A percentile compares a stretch with the other conserved stretches of the same genome.
Conservation (phyloP, 257 asterid genomes). For the Gentiana straminea region DNA sequence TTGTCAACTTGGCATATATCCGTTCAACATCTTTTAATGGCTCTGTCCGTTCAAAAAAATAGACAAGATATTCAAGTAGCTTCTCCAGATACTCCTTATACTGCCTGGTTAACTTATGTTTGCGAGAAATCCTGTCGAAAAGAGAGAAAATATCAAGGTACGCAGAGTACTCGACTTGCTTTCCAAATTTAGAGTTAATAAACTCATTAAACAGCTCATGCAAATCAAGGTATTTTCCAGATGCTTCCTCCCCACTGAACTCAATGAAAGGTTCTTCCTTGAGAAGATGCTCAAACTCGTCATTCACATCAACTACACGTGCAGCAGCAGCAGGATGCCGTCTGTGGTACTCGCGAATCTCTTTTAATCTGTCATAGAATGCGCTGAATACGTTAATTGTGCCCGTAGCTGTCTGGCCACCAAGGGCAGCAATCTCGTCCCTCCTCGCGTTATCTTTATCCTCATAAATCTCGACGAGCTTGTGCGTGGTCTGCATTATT, state of each 20-base stretch:
- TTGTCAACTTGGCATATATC: conserved; percentile 63
- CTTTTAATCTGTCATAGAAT: conserved; percentile 84
- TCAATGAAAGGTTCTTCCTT: conserved; percentile 82
- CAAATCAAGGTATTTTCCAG: conserved; percentile 90
- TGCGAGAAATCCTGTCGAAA: conserved; percentile 46
- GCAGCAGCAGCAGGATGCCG: conserved; percentile 62
- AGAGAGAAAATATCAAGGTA: conserved; percentile 71
- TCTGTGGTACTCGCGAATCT: conserved; percentile 94
- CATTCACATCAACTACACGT: conserved; percentile 65
- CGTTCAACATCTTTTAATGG: conserved; percentile 89
- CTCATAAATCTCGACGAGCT: conserved; percentile 73
- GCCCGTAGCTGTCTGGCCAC: conserved; percentile 78
- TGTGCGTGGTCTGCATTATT: conserved; percentile 52
- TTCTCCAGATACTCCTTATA: conserved; percentile 69
- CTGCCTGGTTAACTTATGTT: conserved; percentile 68
- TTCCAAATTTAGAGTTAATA: conserved; percentile 80
- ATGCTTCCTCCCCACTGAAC: conserved; percentile 95
- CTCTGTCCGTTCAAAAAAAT: conserved; percentile 71
- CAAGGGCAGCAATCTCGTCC: conserved; percentile 97
- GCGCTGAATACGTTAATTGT: conserved; percentile 75
- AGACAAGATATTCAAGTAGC: conserved; percentile 66
- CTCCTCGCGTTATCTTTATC: conserved; percentile 77
- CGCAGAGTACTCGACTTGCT: conserved; percentile 69
- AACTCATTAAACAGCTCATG: conserved; percentile 78
- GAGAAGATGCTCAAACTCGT: conserved; percentile 80